A percentile compares a stretch with the other conserved stretches of the same genome.
phyloP scores from a whole-genome alignment of 106 monocot species.

The Acorus gramineus region DNA sequence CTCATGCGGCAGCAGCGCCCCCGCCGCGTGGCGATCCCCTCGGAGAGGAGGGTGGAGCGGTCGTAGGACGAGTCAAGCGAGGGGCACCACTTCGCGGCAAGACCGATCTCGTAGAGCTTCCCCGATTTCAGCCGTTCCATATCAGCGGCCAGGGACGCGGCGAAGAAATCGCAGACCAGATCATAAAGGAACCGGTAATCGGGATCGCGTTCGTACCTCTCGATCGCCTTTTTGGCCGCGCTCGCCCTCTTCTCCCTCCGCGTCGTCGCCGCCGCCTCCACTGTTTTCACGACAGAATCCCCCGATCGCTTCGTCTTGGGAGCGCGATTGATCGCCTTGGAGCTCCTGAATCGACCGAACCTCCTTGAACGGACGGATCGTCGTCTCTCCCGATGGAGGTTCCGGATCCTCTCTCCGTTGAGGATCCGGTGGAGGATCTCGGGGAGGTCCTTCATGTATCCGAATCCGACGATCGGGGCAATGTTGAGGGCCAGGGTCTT shows the following conservation, averaged over 20 bases:
- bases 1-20: conserved; percentile 62
- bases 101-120: conserved; percentile 15
- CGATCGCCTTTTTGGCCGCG: conserved; percentile 26
- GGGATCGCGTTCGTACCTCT: conserved; percentile 24
- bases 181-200: conserved; percentile 48
- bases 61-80: conserved; percentile 54
- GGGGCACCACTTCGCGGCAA: conserved; percentile 77
- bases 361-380: no score
- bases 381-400: no score
- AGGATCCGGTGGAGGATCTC: conserved; percentile 43
- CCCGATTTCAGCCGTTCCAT: conserved; percentile 22
- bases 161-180: conserved; percentile 36
- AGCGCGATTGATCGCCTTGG: no score
- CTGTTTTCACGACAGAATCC: background rate
- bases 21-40: conserved; percentile 58
- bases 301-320: no score
- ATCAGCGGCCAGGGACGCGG: conserved; percentile 30
- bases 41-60: conserved; percentile 51
- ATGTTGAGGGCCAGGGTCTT: conserved; percentile 43
- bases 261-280: conserved; percentile 9
- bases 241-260: conserved; percentile 24
- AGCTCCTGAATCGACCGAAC: no score
- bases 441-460: conserved; percentile 45
- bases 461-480: conserved; percentile 20
- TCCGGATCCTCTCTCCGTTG: conserved; percentile 13